Conservation (phyloP, 1,284 basidiomycete genomes). For the Marasmius tenuissimus region DNA sequence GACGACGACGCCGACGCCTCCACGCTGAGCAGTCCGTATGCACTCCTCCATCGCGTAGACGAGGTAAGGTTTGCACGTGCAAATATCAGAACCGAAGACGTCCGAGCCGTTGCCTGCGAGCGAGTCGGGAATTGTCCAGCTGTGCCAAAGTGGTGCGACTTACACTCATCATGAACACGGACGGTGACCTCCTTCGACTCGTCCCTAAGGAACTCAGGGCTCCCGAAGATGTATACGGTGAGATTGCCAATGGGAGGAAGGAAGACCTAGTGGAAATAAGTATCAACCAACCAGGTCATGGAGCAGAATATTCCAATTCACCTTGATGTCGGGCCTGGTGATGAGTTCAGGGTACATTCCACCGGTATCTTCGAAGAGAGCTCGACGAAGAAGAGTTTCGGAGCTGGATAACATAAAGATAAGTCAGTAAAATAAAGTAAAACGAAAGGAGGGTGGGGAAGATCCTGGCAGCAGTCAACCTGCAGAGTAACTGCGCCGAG, state of each 20-base stretch:
- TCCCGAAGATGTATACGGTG: slow-evolving; percentile 94
- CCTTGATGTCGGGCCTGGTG: slow-evolving; percentile 91
- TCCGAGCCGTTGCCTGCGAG: slow-evolving; percentile 75
- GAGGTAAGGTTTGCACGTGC: slow-evolving; percentile 94
- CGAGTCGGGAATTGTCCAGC: not conserved
- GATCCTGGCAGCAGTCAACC: not conserved
- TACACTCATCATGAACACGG: slow-evolving; percentile 93
- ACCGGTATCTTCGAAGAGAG: slow-evolving; percentile 93
- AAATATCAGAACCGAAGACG: slow-evolving; percentile 91
- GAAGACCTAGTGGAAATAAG: slow-evolving; percentile 52
- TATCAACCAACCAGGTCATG: not conserved
- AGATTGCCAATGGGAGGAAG: slow-evolving; percentile 91
- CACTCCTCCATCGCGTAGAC: slow-evolving; percentile 94
- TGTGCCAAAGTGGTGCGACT: slow-evolving; percentile 21
- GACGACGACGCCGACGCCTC: slow-evolving; percentile 89
- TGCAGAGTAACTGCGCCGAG: too few relatives aligned
- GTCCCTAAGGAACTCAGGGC: slow-evolving; percentile 78
- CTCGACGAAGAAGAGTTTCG: slow-evolving; percentile 82
- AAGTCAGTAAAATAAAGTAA: slow-evolving; percentile 3
- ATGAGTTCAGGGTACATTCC: slow-evolving; percentile 97
- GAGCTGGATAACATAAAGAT: slow-evolving; percentile 45
- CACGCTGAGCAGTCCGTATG: slow-evolving; percentile 50
- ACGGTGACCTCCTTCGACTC: slow-evolving; percentile 86
- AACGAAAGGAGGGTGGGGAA: not conserved
- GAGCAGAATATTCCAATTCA: not conserved